phyloP scores from a whole-genome alignment of 441 rosid genomes.

The Eutrema salsugineum region DNA sequence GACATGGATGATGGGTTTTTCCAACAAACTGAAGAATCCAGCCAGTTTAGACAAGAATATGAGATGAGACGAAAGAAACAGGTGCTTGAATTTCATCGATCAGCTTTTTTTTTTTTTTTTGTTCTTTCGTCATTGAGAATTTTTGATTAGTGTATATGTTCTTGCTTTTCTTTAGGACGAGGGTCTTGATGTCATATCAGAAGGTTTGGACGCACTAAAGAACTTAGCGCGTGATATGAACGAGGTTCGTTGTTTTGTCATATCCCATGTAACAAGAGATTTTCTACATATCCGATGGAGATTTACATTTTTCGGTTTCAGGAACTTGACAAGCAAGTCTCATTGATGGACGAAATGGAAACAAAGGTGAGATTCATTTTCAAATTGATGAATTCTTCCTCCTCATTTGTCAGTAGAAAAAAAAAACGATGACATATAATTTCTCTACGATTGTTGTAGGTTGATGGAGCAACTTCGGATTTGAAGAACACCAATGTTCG shows the following conservation, averaged over 20 bases:
- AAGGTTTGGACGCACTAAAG: conserved; percentile 56
- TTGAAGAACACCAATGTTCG: conserved; percentile 54
- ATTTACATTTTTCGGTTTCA: conserved; percentile 12
- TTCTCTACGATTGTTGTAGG: conserved; percentile 36
- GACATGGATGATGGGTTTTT: conserved; percentile 37
- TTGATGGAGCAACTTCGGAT: conserved; percentile 53
- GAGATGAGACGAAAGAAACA: conserved; percentile 64
- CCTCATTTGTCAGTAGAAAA: neutral
- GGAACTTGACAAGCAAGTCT: conserved; percentile 75
- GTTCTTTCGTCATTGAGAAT: neutral
- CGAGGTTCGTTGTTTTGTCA: conserved; percentile 39
- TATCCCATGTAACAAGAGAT: neutral
- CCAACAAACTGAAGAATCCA: conserved; percentile 51
- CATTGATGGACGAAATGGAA: conserved; percentile 64
- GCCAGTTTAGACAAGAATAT: conserved; percentile 51
- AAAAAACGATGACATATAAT: neutral
- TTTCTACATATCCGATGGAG: neutral
- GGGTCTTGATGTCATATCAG: conserved; percentile 67
- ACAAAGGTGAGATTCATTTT: conserved; percentile 41
- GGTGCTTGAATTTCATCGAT: conserved; percentile 33
- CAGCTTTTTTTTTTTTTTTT: neutral
- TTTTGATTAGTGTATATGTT: neutral
- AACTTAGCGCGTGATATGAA: conserved; percentile 59
- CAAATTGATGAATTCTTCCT: neutral
- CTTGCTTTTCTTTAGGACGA: conserved; percentile 39